Conservation (phyloP, 495 filamentous ascomycete genomes). For the Beverwykella pulmonaria region DNA sequence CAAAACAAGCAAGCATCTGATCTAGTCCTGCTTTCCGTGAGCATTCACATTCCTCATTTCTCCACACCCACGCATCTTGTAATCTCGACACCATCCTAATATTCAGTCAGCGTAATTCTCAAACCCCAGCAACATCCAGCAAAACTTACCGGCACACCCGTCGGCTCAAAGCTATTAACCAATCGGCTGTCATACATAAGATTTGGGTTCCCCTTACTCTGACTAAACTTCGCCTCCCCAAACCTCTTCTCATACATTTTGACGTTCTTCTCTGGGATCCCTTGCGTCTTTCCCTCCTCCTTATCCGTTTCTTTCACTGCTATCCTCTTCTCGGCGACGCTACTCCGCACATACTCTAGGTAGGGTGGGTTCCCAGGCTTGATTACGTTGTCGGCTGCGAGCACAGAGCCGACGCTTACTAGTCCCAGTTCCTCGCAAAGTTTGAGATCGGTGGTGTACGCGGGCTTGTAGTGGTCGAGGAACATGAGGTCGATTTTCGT, state of each 20-base stretch:
- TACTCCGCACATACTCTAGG: constrained; percentile 64
- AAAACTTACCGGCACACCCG: constrained; percentile 57
- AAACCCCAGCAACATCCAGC: neutral
- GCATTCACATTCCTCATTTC: constrained; percentile 9
- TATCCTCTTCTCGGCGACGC: constrained; percentile 53
- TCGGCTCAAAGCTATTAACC: constrained; percentile 68
- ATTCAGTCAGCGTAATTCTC: constrained; percentile 18
- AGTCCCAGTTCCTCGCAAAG: constrained; percentile 68
- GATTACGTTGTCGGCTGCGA: constrained; percentile 75
- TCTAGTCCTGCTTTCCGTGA: neutral
- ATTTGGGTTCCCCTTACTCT: constrained; percentile 66
- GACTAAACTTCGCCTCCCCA: constrained; percentile 49
- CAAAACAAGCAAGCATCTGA: too few species aligned
- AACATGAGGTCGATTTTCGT: constrained; percentile 68
- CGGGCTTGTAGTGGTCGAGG: constrained; percentile 74
- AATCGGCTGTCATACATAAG: constrained; percentile 69
- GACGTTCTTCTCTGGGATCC: constrained; percentile 38
- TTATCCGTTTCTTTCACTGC: constrained; percentile 5
- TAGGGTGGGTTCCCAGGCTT: constrained; percentile 77
- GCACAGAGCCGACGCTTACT: constrained; percentile 61
- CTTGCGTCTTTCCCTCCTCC: constrained; percentile 34
- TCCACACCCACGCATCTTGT: constrained; percentile 58
- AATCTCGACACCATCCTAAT: constrained; percentile 73
- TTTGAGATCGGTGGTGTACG: constrained; percentile 71
- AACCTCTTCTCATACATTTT: constrained; percentile 49